These are phyloP conservation scores for Posidonia oceanica DNA, from an alignment of 116 monocot species.

Conservation along the genomic window DNA sequence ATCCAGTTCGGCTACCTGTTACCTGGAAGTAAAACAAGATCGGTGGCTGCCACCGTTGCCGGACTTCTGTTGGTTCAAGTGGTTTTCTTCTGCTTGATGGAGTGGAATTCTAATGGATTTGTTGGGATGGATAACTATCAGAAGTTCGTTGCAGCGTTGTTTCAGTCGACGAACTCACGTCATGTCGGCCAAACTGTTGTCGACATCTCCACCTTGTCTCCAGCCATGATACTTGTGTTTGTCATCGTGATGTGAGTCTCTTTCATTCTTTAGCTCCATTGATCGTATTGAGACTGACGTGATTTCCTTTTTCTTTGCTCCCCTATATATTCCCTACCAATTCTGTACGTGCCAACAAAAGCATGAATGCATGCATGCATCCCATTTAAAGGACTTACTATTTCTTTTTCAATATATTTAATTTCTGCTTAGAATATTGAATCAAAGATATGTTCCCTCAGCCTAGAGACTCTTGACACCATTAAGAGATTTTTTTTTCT, in stretches of 20 bases:
- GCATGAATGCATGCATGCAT: no score
- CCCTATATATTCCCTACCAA: no score
- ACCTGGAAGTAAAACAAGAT: neutral
- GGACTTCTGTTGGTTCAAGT: conserved; percentile 16
- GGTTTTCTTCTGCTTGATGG: conserved; percentile 19
- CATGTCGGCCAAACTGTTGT: conserved; percentile 48
- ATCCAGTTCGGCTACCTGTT: conserved; percentile 3
- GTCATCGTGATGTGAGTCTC: conserved; percentile 47
- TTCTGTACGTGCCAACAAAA: no score
- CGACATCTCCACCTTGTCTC: conserved; percentile 33
- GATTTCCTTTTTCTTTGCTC: no score
- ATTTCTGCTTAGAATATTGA: no score
- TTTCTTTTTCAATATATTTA: no score
- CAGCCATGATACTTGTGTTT: conserved; percentile 33
- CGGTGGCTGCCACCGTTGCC: neutral
- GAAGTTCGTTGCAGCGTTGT: conserved; percentile 37
- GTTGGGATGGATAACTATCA: conserved; percentile 23
- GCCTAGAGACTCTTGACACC: no score
- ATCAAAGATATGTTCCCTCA: no score
- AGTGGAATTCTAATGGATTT: conserved; percentile 35
- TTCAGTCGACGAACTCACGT: conserved; percentile 39
- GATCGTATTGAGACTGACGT: no score
- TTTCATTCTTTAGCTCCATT: neutral
- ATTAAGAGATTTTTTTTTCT: no score
- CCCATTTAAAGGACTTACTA: no score